A percentile compares a stretch with the other conserved stretches of the same genome.
phyloP scores from a whole-genome alignment of 192 early-diverging fungal genomes.

The Coemansia guatemalensis region DNA sequence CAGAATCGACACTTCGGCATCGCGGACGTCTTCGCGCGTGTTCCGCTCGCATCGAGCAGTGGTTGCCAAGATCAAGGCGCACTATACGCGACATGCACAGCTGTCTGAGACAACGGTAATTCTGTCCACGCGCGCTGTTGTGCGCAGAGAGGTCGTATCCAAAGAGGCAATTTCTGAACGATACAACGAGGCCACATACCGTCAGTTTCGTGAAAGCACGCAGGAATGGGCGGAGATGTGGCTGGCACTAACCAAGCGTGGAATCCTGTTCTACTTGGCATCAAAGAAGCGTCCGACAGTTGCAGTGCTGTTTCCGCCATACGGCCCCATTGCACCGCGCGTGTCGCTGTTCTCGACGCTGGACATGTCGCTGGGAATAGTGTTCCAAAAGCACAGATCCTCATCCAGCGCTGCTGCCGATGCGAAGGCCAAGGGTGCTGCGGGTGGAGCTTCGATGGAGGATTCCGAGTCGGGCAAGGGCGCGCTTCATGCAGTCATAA shows the following conservation, averaged over 20 bases:
- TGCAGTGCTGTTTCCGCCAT: slow-evolving; percentile 29
- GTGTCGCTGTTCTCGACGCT: slow-evolving; percentile 53
- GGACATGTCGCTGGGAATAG: slow-evolving; percentile 49
- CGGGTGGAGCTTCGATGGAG: slow-evolving; percentile 10
- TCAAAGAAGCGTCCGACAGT: slow-evolving; percentile 30
- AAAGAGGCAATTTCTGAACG: slow-evolving; percentile 20
- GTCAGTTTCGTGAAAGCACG: slow-evolving; percentile 23
- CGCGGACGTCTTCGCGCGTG: slow-evolving; percentile 11
- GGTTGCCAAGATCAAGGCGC: slow-evolving; percentile 33
- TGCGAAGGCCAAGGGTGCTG: slow-evolving; percentile 10
- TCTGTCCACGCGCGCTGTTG: slow-evolving; percentile 34
- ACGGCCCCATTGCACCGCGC: slow-evolving; percentile 30
- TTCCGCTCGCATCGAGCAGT: slow-evolving; percentile 16
- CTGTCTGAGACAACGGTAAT: slow-evolving; percentile 35
- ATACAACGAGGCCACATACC: slow-evolving; percentile 49
- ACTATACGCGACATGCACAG: slow-evolving; percentile 26
- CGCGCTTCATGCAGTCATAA: slow-evolving; percentile 25
- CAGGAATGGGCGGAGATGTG: slow-evolving; percentile 54
- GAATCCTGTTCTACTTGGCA: slow-evolving; percentile 34
- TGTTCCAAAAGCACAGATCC: slow-evolving; percentile 24
- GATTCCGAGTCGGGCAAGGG: slow-evolving; percentile 19
- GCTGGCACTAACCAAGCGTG: slow-evolving; percentile 41
- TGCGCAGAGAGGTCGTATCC: slow-evolving; percentile 36
- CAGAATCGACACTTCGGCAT: background rate
- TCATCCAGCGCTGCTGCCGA: slow-evolving; percentile 2